Evolutionary conservation across 345 rosid species (phyloP).

Genomic region (Populus alba): DNA sequence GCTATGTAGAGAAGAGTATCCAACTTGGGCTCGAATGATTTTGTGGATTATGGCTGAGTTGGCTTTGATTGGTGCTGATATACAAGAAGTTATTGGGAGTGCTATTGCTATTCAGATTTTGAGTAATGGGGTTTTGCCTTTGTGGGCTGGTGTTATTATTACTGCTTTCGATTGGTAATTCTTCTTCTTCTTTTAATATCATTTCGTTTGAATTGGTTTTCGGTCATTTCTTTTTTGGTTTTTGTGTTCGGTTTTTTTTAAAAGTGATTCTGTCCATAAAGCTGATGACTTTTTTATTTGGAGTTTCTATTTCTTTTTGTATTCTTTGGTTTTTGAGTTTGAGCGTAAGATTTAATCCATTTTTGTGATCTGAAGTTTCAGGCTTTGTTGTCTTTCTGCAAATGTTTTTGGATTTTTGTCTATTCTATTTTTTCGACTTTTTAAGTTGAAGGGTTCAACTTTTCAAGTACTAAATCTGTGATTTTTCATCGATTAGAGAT

Average conservation of each 20-base stretch:
- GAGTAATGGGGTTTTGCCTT: conserved; percentile 26
- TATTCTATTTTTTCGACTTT: too few relatives aligned
- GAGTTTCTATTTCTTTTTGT: too few relatives aligned
- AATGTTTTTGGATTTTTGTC: too few relatives aligned
- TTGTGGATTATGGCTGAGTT: conserved; percentile 91
- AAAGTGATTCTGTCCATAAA: neutral
- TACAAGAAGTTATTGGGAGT: conserved; percentile 92
- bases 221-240: neutral
- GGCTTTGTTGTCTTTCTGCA: too few relatives aligned
- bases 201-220: neutral
- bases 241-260: neutral
- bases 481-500: too few relatives aligned
- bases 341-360: too few relatives aligned
- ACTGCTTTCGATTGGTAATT: conserved; percentile 27
- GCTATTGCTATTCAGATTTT: conserved; percentile 59
- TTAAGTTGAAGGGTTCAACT: too few relatives aligned
- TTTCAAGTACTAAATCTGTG: too few relatives aligned
- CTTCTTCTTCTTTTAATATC: neutral
- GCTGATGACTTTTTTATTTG: neutral
- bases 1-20: conserved; percentile 87
- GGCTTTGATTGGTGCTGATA: conserved; percentile 89
- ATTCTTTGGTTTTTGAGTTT: too few relatives aligned
- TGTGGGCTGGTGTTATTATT: conserved; percentile 30
- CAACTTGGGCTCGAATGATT: conserved; percentile 68
- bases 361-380: too few relatives aligned